Percentiles rank a stretch among this genome's conserved stretches.
phyloP scores from a whole-genome alignment of 192 early-diverging fungal species.

The Chytriomyces sp. region DNA sequence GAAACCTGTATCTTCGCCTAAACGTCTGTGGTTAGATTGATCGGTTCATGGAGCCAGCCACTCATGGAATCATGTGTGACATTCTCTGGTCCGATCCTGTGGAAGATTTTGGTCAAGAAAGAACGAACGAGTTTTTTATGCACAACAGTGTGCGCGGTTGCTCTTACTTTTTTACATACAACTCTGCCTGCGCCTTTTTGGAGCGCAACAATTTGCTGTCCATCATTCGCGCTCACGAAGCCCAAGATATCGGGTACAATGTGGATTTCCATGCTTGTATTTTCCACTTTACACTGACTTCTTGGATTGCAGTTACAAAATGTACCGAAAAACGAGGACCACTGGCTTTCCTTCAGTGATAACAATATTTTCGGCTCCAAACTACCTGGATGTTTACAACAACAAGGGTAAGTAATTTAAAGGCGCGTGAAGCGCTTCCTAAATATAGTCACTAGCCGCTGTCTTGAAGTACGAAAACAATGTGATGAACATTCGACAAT shows the following conservation, averaged over 20 bases:
- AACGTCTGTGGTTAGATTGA: too few relatives aligned
- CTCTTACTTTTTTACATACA: slow-evolving; percentile 88
- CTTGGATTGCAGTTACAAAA: slow-evolving; percentile 66
- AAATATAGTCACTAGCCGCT: slow-evolving; percentile 61
- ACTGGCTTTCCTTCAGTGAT: slow-evolving; percentile 96
- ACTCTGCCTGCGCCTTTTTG: slow-evolving; percentile 89
- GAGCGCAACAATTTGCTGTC: slow-evolving; percentile 92
- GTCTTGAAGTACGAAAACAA: slow-evolving; percentile 99
- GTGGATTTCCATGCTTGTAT: slow-evolving; percentile 25
- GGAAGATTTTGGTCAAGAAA: slow-evolving; percentile 96
- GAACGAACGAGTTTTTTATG: slow-evolving; percentile 82
- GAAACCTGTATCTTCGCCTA: background rate
- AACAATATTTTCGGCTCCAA: slow-evolving; percentile 97
- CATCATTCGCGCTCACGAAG: slow-evolving; percentile 96
- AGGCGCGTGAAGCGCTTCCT: slow-evolving; percentile 7
- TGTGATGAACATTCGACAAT: slow-evolving; percentile 98
- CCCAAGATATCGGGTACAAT: slow-evolving; percentile 86
- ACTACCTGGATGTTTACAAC: slow-evolving; percentile 97
- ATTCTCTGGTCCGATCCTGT: slow-evolving; percentile 93
- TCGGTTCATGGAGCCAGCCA: slow-evolving; percentile 90
- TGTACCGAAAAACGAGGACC: slow-evolving; percentile 93
- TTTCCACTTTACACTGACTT: background rate
- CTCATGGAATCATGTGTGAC: slow-evolving; percentile 95
- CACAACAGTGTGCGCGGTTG: slow-evolving; percentile 95
- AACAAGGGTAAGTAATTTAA: slow-evolving; percentile 71